Conservation (phyloP, 1,284 basidiomycete species). For the Trametes pubescens region DNA sequence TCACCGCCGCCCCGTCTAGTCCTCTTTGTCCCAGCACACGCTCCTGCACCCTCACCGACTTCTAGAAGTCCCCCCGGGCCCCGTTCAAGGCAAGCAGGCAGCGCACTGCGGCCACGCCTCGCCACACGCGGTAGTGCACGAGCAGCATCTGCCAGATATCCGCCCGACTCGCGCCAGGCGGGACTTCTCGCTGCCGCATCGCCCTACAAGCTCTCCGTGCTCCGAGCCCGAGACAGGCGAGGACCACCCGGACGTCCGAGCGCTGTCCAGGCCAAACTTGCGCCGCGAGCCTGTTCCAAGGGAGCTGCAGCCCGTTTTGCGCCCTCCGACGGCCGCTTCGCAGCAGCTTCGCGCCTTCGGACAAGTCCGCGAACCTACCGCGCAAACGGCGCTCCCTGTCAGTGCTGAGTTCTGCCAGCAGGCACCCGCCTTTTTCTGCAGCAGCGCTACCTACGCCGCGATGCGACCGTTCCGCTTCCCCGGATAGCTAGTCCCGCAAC, state of each 20-base stretch:
- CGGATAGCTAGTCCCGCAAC: neutral
- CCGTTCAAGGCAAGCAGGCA: conserved; percentile 9
- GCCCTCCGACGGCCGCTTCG: conserved; percentile 7
- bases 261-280: neutral
- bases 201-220: neutral
- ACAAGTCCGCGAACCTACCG: conserved; percentile 9
- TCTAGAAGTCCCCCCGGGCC: conserved; percentile 5
- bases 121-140: neutral
- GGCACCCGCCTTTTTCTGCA: neutral
- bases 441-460: neutral
- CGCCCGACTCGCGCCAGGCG: neutral
- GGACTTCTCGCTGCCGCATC: neutral
- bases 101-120: conserved; percentile 6
- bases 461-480: neutral
- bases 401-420: neutral
- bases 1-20: conserved; percentile 9
- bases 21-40: conserved; percentile 5
- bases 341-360: neutral
- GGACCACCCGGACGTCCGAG: conserved; percentile 7
- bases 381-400: neutral
- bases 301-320: neutral
- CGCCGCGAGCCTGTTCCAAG: neutral
- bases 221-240: conserved; percentile 41
- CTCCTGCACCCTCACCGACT: neutral
- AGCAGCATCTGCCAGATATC: conserved; percentile 3